Evolutionary conservation across 306 rosid genomes (phyloP).

Genomic region (Begonia peltatifolia): DNA sequence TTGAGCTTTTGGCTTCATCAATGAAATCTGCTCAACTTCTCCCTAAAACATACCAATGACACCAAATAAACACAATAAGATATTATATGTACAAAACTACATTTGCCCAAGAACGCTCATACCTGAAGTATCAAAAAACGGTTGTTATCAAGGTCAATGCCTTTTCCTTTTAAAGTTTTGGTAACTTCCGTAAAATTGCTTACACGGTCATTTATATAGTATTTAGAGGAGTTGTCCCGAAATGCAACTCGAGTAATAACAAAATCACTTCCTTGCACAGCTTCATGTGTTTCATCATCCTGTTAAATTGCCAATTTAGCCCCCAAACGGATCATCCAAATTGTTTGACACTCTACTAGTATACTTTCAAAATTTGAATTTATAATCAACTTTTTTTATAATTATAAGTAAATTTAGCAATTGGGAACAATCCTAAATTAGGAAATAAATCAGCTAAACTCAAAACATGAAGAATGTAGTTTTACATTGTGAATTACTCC

Average conservation of each 20-base stretch:
- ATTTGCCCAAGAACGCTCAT: neutral
- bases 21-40: constrained; percentile 93
- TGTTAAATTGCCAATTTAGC: constrained; percentile 8
- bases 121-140: constrained; percentile 97
- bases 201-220: constrained; percentile 60
- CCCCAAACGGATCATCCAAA: too few relatives aligned
- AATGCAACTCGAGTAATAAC: constrained; percentile 73
- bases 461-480: too few relatives aligned
- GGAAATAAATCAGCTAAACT: too few relatives aligned
- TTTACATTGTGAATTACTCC: too few relatives aligned
- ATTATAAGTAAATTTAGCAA: too few relatives aligned
- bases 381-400: too few relatives aligned
- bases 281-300: constrained; percentile 71
- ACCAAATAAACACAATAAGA: constrained; percentile 1
- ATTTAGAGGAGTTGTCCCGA: constrained; percentile 88
- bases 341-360: too few relatives aligned
- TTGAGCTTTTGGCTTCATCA: constrained; percentile 97
- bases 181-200: constrained; percentile 97
- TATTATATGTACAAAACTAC: constrained; percentile 1
- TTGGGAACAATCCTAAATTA: too few relatives aligned
- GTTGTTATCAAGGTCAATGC: constrained; percentile 92
- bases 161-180: constrained; percentile 83
- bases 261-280: constrained; percentile 77
- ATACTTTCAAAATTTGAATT: too few relatives aligned
- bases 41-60: constrained; percentile 42